Base-by-base conservation (phyloP, 768 basidiomycete genomes). In the Dioszegia aurantiaca region DNA sequence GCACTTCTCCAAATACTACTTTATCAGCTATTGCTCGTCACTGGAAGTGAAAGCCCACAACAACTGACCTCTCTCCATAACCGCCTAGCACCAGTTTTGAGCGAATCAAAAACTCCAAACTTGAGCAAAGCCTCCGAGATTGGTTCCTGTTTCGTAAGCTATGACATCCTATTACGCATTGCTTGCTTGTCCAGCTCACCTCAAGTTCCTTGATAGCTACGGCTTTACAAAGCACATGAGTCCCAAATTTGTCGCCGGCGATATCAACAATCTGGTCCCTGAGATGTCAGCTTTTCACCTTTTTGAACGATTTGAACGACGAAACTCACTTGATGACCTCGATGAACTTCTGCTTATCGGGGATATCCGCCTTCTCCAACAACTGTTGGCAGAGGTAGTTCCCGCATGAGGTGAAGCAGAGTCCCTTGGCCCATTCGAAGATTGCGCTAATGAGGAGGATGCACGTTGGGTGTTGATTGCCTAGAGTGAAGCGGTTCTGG, bases 311-410 rank as follows among this genome's bases (percentile, higher is more conserved):
- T 26, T 33, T 28, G 46, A 23, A 53, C 11, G 30, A 1, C 4
- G 11, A n/a, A 37, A 62, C 66, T 49, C 33, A 72, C 73, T 62
- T 40, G 40, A 75, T 64, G 19, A 60, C 55, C n/a, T 62, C 56
- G 61, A 72, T 66, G 31, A 75, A 73, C 9, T 60, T 62, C 52
- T 55, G 45, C 49, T 68, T 63, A 16, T 68, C 68, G 27, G 56
- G 53, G 5, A 60, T 30, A 12, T 62, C 63, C 1, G 64, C 72
- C 27, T 60, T 59, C 33, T 75, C 72, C 30, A 75, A 54, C 17
- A 75, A 55, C 58, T 73, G 72, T 47, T 75, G 74, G 46, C 72
- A 72, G 33, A 75, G 72, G 47, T 73, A 75, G 57, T 73, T 75
- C 4, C 73, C 73, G 53, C 66, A 73, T 9, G 69, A 65, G 45